These are phyloP conservation scores for Daldinia grandis DNA, from an alignment of 495 filamentous ascomycete species.

Conservation along the genomic window DNA sequence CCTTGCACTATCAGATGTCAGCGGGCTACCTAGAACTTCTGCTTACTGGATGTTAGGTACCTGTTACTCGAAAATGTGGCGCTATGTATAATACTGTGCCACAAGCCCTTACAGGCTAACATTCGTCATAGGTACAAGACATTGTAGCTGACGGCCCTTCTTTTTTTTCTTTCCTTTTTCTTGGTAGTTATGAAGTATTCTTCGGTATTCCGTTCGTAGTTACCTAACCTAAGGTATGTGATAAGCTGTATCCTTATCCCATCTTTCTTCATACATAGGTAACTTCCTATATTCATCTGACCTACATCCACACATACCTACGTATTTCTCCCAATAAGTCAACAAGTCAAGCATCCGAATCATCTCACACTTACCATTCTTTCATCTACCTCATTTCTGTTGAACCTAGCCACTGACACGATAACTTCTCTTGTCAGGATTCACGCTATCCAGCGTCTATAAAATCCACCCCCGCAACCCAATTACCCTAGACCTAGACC, in stretches of 20 bases:
- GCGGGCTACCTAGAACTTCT: neutral
- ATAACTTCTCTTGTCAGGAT: neutral
- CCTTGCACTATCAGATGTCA: neutral
- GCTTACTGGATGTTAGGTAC: too few relatives aligned
- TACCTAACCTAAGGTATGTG: neutral
- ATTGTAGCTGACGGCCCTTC: neutral
- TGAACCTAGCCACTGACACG: neutral
- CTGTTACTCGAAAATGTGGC: conserved; percentile 4
- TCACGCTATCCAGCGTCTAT: neutral
- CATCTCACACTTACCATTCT: neutral
- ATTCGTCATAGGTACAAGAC: conserved; percentile 25
- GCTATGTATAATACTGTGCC: conserved; percentile 14
- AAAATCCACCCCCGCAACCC: neutral
- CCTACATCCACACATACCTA: neutral
- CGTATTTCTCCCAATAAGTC: neutral
- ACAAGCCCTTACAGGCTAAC: conserved; percentile 12
- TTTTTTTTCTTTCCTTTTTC: conserved; percentile 7
- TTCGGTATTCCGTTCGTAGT: neutral
- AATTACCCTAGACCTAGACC: neutral
- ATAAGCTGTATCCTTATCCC: neutral
- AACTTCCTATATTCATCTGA: neutral
- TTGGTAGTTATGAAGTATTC: neutral
- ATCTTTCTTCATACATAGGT: neutral
- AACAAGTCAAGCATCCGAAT: neutral
- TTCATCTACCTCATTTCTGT: neutral